These are phyloP conservation scores for Friedmanniomyces endolithicus DNA, from an alignment of 495 filamentous ascomycete species.

Conservation along the genomic window DNA sequence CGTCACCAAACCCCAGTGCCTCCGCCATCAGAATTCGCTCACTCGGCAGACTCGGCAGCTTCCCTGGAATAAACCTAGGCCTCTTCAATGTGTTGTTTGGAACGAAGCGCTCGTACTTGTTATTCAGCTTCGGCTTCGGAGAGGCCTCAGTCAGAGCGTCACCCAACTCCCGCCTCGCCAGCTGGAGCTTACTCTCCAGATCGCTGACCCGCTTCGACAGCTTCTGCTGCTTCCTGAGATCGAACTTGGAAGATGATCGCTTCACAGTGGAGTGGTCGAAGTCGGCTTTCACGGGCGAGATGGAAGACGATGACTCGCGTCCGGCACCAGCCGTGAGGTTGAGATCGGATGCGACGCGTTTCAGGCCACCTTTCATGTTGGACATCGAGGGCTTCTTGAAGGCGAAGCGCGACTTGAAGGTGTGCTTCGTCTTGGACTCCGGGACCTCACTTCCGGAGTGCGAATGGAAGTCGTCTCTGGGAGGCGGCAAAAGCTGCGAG, in stretches of 20 bases:
- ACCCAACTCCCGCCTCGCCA: slow-evolving; percentile 46
- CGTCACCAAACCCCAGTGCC: slow-evolving; percentile 7
- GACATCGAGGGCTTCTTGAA: slow-evolving; percentile 27
- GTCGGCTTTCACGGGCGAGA: slow-evolving; percentile 14
- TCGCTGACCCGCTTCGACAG: slow-evolving; percentile 54
- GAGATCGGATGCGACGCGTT: slow-evolving; percentile 29
- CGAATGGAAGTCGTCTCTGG: neutral
- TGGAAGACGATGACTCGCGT: slow-evolving; percentile 26
- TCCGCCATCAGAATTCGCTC: slow-evolving; percentile 38
- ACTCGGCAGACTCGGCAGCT: slow-evolving; percentile 47
- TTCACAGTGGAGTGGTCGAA: slow-evolving; percentile 27
- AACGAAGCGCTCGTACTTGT: slow-evolving; percentile 19
- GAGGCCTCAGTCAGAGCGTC: slow-evolving; percentile 36
- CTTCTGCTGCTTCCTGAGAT: slow-evolving; percentile 49
- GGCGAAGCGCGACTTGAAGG: slow-evolving; percentile 24
- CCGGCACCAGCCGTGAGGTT: slow-evolving; percentile 13
- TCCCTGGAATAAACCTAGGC: slow-evolving; percentile 41
- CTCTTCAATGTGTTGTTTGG: slow-evolving; percentile 28
- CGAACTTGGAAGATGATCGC: slow-evolving; percentile 45
- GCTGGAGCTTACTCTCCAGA: slow-evolving; percentile 48
- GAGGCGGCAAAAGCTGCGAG: neutral
- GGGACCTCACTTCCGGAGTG: slow-evolving; percentile 3
- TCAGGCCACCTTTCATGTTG: slow-evolving; percentile 27
- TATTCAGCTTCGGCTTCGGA: slow-evolving; percentile 21
- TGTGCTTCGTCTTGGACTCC: slow-evolving; percentile 10